phyloP scores from a whole-genome alignment of 2,329 filamentous ascomycete species.

The Claviceps purpurea region DNA sequence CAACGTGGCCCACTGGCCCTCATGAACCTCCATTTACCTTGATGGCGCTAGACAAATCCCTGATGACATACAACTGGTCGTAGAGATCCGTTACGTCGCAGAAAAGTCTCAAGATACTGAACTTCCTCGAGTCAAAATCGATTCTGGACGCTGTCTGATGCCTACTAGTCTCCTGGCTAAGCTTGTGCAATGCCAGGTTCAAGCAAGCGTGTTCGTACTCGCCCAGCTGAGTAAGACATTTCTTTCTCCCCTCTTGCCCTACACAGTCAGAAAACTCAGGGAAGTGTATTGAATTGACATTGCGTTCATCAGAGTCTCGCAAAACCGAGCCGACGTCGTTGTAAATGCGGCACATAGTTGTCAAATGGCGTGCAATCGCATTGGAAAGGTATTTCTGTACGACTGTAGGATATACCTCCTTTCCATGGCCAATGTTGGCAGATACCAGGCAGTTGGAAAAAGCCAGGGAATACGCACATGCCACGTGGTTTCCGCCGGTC shows the following conservation, averaged over 20 bases:
- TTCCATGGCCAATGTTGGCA: slow-evolving; percentile 3
- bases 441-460: slow-evolving; percentile 8
- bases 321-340: slow-evolving; percentile 9
- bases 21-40: too few species aligned
- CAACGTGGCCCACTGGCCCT: too few species aligned
- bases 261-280: slow-evolving; percentile 6
- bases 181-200: background rate
- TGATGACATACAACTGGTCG: background rate
- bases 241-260: background rate
- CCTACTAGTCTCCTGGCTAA: background rate
- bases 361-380: slow-evolving; percentile 6
- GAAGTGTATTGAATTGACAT: slow-evolving; percentile 11
- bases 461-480: slow-evolving; percentile 8
- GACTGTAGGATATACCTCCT: slow-evolving; percentile 4
- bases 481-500: slow-evolving; percentile 7
- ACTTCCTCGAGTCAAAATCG: background rate
- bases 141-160: background rate
- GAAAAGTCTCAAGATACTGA: background rate
- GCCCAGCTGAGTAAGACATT: slow-evolving; percentile 1
- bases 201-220: slow-evolving; percentile 6
- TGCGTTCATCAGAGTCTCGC: slow-evolving; percentile 8
- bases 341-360: slow-evolving; percentile 6
- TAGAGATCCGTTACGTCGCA: background rate
- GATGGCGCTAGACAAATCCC: background rate
- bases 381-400: slow-evolving; percentile 6